Percentiles rank a stretch among this genome's conserved stretches.
Conservation (phyloP, 1,139 yeast genomes). For the Yamadazyma friedrichii region DNA sequence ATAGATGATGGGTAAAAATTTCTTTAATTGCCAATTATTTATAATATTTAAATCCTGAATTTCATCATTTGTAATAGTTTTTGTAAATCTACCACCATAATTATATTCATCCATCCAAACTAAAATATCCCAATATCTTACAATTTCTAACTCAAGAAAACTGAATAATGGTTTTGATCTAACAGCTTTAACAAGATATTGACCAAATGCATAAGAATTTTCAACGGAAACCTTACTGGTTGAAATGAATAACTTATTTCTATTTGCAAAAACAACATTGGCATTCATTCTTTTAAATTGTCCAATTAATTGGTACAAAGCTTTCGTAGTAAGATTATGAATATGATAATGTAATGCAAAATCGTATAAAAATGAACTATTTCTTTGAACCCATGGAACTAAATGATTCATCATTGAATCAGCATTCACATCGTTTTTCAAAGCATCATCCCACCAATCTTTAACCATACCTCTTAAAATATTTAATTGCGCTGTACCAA, state of each 20-base stretch:
- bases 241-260: conserved; percentile 69
- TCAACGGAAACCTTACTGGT: conserved; percentile 76
- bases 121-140: conserved; percentile 84
- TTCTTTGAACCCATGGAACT: conserved; percentile 84
- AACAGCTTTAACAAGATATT: conserved; percentile 75
- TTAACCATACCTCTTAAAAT: conserved; percentile 75
- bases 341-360: conserved; percentile 81
- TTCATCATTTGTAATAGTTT: conserved; percentile 54
- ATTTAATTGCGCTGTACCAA: conserved; percentile 71
- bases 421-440: conserved; percentile 65
- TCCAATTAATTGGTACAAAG: conserved; percentile 74
- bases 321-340: conserved; percentile 81
- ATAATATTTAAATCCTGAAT: conserved; percentile 56
- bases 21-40: conserved; percentile 79
- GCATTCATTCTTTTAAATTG: conserved; percentile 83
- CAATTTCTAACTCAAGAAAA: conserved; percentile 72
- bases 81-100: conserved; percentile 80
- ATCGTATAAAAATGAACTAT: conserved; percentile 73
- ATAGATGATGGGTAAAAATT: conserved; percentile 70
- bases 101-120: conserved; percentile 95
- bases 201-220: conserved; percentile 91
- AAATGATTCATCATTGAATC: conserved; percentile 83
- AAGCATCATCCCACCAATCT: conserved; percentile 94
- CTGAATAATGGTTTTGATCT: conserved; percentile 81
- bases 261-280: conserved; percentile 73